Base-by-base conservation (phyloP, 1,284 basidiomycete species). In the Apiotrichum veenhuisii region DNA sequence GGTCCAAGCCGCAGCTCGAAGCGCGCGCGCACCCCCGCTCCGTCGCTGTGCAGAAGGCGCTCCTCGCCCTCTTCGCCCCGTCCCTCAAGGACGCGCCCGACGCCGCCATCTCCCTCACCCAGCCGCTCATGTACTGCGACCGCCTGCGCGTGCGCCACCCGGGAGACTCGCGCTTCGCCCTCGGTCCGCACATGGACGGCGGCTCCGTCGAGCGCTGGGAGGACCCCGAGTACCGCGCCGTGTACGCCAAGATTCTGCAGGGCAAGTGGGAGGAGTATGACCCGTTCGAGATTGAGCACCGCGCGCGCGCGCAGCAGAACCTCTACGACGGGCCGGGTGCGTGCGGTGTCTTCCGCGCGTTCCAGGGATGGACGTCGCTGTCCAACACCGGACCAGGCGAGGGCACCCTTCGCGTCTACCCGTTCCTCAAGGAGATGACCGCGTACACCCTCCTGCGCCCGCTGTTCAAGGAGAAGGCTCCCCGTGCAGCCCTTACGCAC, bases 141-240 rank as follows among this genome's bases (percentile, higher is more conserved):
- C 80, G 89, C 12, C 76, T 91, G 23, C 80, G 88, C 1, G 87
- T 91, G 44, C 81, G 89, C 7, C 80, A 81, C 34, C 87, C 88
- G 0, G 88, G 89, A 0, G 87, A 88, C 63, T 73, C 79, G 10
- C 79, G 80, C 47, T 91, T 90, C 82, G 79, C 81, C 8, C 76
- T 90, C 4, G 87, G 85, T 0, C 84, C 88, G 5, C 88, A 91
- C 66, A 80, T 88, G 47, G 89, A 91, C 67, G 86, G 85, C 0
- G 88, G 88, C 0, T 81, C 83, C 5, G 77, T 89, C 27, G 88
- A 91, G 73, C 76, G 87, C 0, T 91, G 89, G 88, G 88, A 91
- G 71, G 88, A 90, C 69, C 73, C 78, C 0, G 75, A 70, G 1
- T 87, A 85, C 67, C 77, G 85, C n/a, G 67, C 64, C 1, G 84